Evolutionary conservation across 371 early-diverging fungal genomes (phyloP).

Genomic region (Syncephalastrum monosporum): DNA sequence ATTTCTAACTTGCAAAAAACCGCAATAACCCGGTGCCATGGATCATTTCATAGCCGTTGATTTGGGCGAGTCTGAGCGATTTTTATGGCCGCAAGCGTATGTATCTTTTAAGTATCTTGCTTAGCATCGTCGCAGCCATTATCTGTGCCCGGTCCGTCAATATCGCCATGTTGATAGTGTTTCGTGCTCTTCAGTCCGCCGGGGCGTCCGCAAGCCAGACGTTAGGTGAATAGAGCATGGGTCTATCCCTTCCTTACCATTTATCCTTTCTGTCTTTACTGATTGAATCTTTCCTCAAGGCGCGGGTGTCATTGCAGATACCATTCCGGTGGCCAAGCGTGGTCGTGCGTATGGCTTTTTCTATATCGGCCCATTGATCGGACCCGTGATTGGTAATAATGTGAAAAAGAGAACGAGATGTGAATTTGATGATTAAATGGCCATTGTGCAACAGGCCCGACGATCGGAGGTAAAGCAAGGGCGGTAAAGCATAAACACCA

Average conservation of each 20-base stretch:
- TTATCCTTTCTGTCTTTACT: slow-evolving; percentile 60
- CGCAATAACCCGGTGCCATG: background rate
- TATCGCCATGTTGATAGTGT: slow-evolving; percentile 51
- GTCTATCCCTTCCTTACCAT: no score
- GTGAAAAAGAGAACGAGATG: background rate
- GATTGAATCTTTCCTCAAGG: slow-evolving; percentile 60
- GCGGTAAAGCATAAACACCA: background rate
- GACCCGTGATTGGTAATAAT: slow-evolving; percentile 21
- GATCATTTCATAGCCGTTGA: slow-evolving; percentile 38
- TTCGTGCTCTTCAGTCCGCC: slow-evolving; percentile 66
- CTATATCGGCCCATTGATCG: slow-evolving; percentile 23
- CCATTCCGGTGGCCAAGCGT: slow-evolving; percentile 18
- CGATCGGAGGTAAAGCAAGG: slow-evolving; percentile 6
- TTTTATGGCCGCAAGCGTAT: slow-evolving; percentile 54
- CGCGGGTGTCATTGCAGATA: slow-evolving; percentile 37
- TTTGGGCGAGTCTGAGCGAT: slow-evolving; percentile 71
- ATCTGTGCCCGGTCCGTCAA: slow-evolving; percentile 56
- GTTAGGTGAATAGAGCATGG: slow-evolving; percentile 42
- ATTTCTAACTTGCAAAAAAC: background rate
- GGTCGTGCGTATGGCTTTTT: slow-evolving; percentile 35
- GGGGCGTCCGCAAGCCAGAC: slow-evolving; percentile 65
- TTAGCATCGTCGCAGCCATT: slow-evolving; percentile 58
- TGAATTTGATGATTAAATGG: background rate
- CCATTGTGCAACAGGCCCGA: background rate
- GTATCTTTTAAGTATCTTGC: slow-evolving; percentile 54